A percentile compares a stretch with the other conserved stretches of the same genome.
phyloP scores from a whole-genome alignment of 768 basidiomycete species.

The Nidularia sp. region DNA sequence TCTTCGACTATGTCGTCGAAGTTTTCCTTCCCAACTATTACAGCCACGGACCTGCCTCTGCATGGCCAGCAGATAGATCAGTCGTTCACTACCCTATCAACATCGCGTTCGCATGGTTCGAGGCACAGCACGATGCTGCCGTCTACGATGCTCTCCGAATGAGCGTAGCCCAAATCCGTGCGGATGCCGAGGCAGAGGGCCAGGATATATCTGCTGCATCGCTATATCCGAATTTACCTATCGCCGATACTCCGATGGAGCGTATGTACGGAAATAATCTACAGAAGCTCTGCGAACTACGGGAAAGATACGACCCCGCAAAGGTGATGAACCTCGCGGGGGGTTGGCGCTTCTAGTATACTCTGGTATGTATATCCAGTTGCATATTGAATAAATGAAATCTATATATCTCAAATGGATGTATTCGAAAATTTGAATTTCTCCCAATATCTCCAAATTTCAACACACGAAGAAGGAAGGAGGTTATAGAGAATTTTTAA shows the following conservation, averaged over 20 bases:
- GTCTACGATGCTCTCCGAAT: not conserved
- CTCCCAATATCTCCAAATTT: too few relatives aligned
- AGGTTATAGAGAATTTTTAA: too few relatives aligned
- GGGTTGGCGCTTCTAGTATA: not conserved
- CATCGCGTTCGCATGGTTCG: not conserved
- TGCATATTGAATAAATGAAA: too few relatives aligned
- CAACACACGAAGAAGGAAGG: too few relatives aligned
- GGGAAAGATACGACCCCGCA: not conserved
- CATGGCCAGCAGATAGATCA: not conserved
- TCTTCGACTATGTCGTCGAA: not conserved
- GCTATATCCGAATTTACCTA: not conserved
- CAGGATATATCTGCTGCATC: not conserved
- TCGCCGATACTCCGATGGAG: not conserved
- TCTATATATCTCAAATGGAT: too few relatives aligned
- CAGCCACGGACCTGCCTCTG: not conserved
- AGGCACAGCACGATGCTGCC: not conserved
- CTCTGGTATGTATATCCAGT: too few relatives aligned
- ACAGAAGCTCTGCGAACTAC: not conserved
- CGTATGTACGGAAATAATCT: not conserved
- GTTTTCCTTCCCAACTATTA: not conserved
- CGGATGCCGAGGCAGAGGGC: not conserved
- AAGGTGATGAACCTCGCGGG: not conserved
- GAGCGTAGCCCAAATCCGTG: not conserved
- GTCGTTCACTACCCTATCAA: not conserved
- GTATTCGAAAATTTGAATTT: too few relatives aligned